Evolutionary conservation across 495 filamentous ascomycete species (phyloP).

Genomic region (Patellaria atrata): DNA sequence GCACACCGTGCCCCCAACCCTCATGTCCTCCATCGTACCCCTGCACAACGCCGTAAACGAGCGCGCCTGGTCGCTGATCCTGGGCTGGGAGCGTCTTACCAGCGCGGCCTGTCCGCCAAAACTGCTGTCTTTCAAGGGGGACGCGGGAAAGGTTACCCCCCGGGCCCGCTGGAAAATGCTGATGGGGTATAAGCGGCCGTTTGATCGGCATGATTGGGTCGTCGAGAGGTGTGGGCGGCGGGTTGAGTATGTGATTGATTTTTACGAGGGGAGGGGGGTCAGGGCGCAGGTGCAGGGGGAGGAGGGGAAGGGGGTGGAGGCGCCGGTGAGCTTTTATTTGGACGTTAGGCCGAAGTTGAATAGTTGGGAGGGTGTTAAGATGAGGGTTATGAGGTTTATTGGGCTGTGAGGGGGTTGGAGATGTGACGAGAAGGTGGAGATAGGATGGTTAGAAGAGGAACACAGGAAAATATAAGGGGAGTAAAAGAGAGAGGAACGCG

Average conservation of each 20-base stretch:
- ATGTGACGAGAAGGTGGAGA: too few species aligned
- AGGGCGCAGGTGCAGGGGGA: too few species aligned
- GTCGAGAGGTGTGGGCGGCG: conserved; percentile 82
- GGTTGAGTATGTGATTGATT: conserved; percentile 95
- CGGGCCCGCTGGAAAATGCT: conserved; percentile 66
- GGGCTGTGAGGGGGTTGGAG: too few species aligned
- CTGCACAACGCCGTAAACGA: conserved; percentile 87
- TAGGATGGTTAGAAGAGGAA: too few species aligned
- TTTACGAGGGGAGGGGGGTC: conserved; percentile 87
- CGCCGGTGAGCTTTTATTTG: conserved; percentile 76
- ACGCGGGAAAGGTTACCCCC: conserved; percentile 50
- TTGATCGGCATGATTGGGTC: conserved; percentile 96
- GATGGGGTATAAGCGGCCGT: conserved; percentile 77
- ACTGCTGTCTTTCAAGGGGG: conserved; percentile 68
- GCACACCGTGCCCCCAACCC: conserved; percentile 41
- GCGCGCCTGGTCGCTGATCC: conserved; percentile 31
- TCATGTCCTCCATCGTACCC: conserved; percentile 82
- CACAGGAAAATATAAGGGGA: too few species aligned
- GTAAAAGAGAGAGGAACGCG: too few species aligned
- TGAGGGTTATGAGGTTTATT: conserved; percentile 51
- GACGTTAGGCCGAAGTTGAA: conserved; percentile 95
- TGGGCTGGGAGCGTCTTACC: conserved; percentile 62
- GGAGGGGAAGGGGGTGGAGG: conserved; percentile 34
- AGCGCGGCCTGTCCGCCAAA: too few species aligned
- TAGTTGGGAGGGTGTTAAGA: conserved; percentile 73